Evolutionary conservation across 148 eudicot genomes (phyloP).

Genomic region (Camellia sinensis): DNA sequence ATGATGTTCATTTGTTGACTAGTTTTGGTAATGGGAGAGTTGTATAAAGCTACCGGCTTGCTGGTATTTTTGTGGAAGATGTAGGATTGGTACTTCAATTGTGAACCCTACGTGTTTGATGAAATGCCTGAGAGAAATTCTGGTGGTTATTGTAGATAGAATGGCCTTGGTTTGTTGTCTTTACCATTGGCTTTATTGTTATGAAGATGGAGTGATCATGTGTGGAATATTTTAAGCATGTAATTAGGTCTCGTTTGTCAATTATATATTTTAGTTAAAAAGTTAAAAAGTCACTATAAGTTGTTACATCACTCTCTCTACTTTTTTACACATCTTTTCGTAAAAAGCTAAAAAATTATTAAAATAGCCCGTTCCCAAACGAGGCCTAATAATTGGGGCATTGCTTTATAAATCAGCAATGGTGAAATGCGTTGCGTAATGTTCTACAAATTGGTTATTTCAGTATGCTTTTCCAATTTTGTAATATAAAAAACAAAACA

Average conservation of each 20-base stretch:
- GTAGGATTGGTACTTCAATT: background rate
- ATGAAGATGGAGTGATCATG: background rate
- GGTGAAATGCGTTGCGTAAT: background rate
- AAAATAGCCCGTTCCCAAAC: no score
- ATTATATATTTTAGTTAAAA: no score
- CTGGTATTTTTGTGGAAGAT: background rate
- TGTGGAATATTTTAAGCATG: background rate
- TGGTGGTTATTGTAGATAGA: background rate
- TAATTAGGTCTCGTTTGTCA: background rate
- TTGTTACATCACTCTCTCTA: no score
- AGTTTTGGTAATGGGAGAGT: conserved; percentile 6
- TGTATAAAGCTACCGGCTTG: background rate
- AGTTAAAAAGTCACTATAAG: no score
- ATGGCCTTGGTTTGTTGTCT: background rate
- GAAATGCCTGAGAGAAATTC: conserved; percentile 27
- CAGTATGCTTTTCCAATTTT: background rate
- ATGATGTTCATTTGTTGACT: background rate
- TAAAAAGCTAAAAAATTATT: no score
- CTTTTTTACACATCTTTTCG: no score
- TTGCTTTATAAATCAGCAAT: background rate
- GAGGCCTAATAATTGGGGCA: background rate
- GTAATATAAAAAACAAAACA: no score
- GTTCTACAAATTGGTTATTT: background rate
- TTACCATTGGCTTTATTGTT: no score
- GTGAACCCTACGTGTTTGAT: conserved; percentile 41